phyloP scores from a whole-genome alignment of 2,329 filamentous ascomycete species.

The Fusarium verticillioides region DNA sequence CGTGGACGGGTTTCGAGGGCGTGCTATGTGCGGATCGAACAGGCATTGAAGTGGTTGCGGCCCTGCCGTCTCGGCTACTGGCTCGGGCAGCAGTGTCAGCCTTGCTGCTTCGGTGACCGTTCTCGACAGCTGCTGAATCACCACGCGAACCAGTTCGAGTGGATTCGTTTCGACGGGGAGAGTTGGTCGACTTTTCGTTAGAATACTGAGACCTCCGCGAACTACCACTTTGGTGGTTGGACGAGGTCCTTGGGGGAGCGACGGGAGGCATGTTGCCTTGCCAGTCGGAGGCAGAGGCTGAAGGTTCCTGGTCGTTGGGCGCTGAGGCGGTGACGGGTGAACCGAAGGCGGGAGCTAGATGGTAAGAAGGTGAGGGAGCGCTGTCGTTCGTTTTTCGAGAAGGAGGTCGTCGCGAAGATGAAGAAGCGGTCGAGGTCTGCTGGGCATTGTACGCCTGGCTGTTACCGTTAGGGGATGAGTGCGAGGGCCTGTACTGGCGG shows the following conservation, averaged over 20 bases:
- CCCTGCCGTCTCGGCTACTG: slow-evolving; percentile 54
- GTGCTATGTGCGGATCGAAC: slow-evolving; percentile 58
- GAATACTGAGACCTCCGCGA: slow-evolving; percentile 58
- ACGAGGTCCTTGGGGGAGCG: slow-evolving; percentile 84
- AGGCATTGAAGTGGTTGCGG: slow-evolving; percentile 54
- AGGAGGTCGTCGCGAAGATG: slow-evolving; percentile 63
- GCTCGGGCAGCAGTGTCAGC: slow-evolving; percentile 54
- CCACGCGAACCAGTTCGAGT: slow-evolving; percentile 50
- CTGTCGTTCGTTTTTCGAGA: slow-evolving; percentile 65
- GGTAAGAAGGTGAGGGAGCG: slow-evolving; percentile 51
- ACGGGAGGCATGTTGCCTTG: slow-evolving; percentile 74
- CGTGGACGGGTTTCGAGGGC: slow-evolving; percentile 70
- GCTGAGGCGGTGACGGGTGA: slow-evolving; percentile 58
- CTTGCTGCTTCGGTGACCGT: slow-evolving; percentile 47
- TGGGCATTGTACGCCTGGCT: slow-evolving; percentile 68
- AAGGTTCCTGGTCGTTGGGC: slow-evolving; percentile 54
- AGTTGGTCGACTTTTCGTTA: slow-evolving; percentile 57
- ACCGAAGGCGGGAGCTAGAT: slow-evolving; percentile 58
- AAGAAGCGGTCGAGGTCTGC: slow-evolving; percentile 59
- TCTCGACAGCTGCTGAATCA: slow-evolving; percentile 47
- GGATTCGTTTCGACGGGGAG: slow-evolving; percentile 55
- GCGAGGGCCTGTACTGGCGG: slow-evolving; percentile 63
- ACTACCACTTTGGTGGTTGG: slow-evolving; percentile 62
- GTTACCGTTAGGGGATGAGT: slow-evolving; percentile 62
- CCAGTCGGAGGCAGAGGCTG: slow-evolving; percentile 60